A percentile compares a stretch with the other conserved stretches of the same genome.
These are phyloP conservation scores for Poa pratensis DNA, from an alignment of 176 grass and related monocot genomes.

Conservation along the genomic window DNA sequence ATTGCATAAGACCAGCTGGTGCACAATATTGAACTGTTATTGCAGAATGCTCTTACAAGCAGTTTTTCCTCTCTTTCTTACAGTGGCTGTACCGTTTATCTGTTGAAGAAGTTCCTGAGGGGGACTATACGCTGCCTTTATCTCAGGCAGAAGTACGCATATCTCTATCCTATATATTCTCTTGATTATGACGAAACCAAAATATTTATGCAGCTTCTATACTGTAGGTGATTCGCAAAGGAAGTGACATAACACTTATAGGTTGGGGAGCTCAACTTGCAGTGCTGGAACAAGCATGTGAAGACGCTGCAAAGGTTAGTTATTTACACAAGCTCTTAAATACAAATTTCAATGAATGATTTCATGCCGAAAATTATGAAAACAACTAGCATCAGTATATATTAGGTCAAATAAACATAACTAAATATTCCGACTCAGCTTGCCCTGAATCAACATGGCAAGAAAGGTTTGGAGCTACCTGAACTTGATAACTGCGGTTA, in stretches of 20 bases:
- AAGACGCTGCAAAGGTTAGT: slow-evolving; percentile 81
- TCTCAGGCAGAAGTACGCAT: slow-evolving; percentile 83
- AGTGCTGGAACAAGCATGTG: slow-evolving; percentile 81
- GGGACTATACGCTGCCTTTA: slow-evolving; percentile 85
- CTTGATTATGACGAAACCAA: background rate
- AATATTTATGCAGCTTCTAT: background rate
- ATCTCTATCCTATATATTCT: background rate
- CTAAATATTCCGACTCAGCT: background rate
- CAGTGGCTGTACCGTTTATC: slow-evolving; percentile 91
- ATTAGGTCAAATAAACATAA: background rate
- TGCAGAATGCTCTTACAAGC: background rate
- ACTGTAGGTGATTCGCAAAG: slow-evolving; percentile 77
- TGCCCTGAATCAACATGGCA: background rate
- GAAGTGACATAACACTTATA: slow-evolving; percentile 86
- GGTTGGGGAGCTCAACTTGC: slow-evolving; percentile 96
- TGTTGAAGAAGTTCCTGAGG: slow-evolving; percentile 91
- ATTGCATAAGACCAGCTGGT: background rate
- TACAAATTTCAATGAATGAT: background rate
- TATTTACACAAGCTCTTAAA: background rate
- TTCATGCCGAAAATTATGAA: background rate
- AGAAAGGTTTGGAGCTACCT: background rate
- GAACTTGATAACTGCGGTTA: background rate
- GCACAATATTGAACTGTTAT: background rate
- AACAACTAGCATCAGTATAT: background rate
- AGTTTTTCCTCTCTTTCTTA: slow-evolving; percentile 22